Conservation (phyloP, 1,284 basidiomycete species). For the Leccinum pallidistipes region DNA sequence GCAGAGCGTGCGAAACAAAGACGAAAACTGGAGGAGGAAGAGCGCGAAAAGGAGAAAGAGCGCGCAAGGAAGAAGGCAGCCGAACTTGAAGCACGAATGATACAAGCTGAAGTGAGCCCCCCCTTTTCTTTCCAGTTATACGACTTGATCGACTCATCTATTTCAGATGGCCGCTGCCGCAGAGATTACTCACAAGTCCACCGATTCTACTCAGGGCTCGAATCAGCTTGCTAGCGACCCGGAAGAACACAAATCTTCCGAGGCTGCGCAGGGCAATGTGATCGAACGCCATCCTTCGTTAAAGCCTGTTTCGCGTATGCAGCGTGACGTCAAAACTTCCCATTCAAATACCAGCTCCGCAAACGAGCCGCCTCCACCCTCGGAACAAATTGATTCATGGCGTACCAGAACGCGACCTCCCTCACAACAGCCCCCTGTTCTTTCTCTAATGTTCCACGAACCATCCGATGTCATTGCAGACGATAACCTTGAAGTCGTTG, state of each 20-base stretch:
- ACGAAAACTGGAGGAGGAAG: slow-evolving; percentile 83
- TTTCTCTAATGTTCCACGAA: slow-evolving; percentile 43
- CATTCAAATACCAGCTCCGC: slow-evolving; percentile 22
- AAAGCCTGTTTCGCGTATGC: slow-evolving; percentile 28
- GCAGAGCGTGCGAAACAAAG: slow-evolving; percentile 84
- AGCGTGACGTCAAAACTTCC: slow-evolving; percentile 28
- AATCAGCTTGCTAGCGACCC: slow-evolving; percentile 4
- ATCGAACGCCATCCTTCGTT: slow-evolving; percentile 36
- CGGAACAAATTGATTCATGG: slow-evolving; percentile 59
- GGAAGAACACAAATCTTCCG: slow-evolving; percentile 7
- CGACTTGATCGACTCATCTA: slow-evolving; percentile 9
- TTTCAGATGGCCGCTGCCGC: slow-evolving; percentile 18
- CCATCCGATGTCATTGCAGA: slow-evolving; percentile 48
- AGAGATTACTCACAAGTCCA: slow-evolving; percentile 14
- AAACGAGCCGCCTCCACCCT: slow-evolving; percentile 30
- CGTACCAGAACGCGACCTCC: slow-evolving; percentile 47
- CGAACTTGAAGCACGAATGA: slow-evolving; percentile 79
- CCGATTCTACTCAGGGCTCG: slow-evolving; percentile 5
- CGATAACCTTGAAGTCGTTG: slow-evolving; percentile 71
- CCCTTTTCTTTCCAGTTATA: not conserved
- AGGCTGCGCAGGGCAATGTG: slow-evolving; percentile 1
- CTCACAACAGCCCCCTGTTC: slow-evolving; percentile 23
- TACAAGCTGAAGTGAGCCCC: slow-evolving; percentile 31
- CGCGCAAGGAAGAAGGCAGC: slow-evolving; percentile 83
- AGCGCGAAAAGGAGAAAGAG: slow-evolving; percentile 81